Conservation (phyloP, 257 asterid genomes). For the Linderniella brevidens region DNA sequence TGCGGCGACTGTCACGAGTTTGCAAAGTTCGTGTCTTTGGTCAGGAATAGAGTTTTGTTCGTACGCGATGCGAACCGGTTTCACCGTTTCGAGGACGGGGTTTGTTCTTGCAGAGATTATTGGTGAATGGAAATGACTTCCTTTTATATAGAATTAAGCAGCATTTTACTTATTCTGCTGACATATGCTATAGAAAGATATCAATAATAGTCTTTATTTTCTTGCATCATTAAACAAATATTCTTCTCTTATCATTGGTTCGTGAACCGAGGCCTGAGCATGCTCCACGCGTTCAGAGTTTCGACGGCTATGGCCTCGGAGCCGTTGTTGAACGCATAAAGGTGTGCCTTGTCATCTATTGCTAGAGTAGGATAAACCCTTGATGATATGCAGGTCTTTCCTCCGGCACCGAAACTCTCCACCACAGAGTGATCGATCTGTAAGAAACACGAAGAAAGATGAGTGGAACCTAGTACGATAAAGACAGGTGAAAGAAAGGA, state of each 20-base stretch:
- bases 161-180: too few species aligned
- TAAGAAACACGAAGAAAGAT: not conserved
- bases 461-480: not conserved
- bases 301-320: constrained; percentile 11
- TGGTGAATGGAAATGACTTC: constrained; percentile 31
- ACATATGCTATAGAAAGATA: too few species aligned
- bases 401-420: constrained; percentile 25
- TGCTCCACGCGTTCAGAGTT: constrained; percentile 22
- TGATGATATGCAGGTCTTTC: constrained; percentile 24
- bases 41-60: constrained; percentile 47
- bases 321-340: constrained; percentile 33
- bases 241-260: constrained; percentile 11
- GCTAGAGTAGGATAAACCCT: constrained; percentile 25
- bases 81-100: constrained; percentile 72
- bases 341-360: constrained; percentile 13
- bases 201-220: too few species aligned
- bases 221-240: not conserved
- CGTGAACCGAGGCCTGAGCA: constrained; percentile 15
- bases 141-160: not conserved
- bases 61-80: constrained; percentile 79
- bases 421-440: constrained; percentile 29
- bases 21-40: constrained; percentile 48
- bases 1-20: constrained; percentile 85
- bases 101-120: constrained; percentile 81
- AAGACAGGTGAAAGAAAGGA: not conserved